Conservation (phyloP, 2,329 filamentous ascomycete species). For the Ophiostoma pallidulum region DNA sequence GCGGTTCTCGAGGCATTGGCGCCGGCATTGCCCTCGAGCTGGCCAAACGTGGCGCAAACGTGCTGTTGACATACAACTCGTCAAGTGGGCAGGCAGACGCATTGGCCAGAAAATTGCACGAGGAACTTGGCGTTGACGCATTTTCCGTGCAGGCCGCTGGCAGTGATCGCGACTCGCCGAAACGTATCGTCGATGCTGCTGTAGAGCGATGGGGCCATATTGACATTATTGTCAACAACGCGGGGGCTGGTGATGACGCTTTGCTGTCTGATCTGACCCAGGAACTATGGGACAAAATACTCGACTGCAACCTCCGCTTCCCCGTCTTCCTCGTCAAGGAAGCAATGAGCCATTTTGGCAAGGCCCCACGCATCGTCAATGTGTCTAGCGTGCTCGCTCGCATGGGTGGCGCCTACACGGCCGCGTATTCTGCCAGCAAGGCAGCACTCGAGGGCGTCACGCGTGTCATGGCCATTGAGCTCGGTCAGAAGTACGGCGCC, state of each 20-base stretch:
- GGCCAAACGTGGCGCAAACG: conserved; percentile 54
- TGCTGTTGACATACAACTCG: conserved; percentile 3
- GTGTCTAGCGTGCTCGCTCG: conserved; percentile 45
- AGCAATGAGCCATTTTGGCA: conserved; percentile 39
- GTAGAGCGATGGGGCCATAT: neutral
- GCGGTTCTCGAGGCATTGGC: conserved; percentile 48
- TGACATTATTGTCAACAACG: conserved; percentile 19
- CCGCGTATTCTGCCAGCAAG: conserved; percentile 9
- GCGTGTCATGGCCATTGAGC: conserved; percentile 46
- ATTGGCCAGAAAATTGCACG: no score
- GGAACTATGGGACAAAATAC: conserved; percentile 43
- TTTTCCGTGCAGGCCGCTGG: conserved; percentile 2
- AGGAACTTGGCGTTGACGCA: no score
- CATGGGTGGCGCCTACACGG: neutral
- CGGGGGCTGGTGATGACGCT: conserved; percentile 23
- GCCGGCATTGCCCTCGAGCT: conserved; percentile 58
- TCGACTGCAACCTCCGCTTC: conserved; percentile 47
- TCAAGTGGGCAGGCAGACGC: neutral
- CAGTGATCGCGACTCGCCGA: neutral
- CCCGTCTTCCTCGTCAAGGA: conserved; percentile 44
- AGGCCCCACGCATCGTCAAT: conserved; percentile 45
- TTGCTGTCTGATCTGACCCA: conserved; percentile 31
- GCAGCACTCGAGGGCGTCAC: conserved; percentile 52
- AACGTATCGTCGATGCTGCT: neutral
- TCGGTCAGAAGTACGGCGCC: conserved; percentile 40